Evolutionary conservation across 768 basidiomycete genomes (phyloP).

Genomic region (Trametes elegans): DNA sequence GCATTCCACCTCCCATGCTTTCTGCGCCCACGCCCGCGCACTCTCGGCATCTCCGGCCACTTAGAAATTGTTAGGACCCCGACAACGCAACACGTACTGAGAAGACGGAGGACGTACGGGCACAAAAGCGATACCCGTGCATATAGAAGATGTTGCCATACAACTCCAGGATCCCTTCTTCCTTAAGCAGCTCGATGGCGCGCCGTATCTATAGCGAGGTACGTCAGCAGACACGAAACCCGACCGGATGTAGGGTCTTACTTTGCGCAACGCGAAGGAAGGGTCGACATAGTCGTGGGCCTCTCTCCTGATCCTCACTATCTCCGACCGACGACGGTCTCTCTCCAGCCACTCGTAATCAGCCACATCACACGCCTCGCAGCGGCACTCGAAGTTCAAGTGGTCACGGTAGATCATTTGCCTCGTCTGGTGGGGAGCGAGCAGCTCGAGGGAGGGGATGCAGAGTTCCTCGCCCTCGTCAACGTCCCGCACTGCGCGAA

Average conservation of each 20-base stretch:
- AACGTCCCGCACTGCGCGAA: slow-evolving; percentile 26
- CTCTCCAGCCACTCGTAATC: slow-evolving; percentile 18
- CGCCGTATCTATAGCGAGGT: neutral
- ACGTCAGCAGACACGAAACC: neutral
- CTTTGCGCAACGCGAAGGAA: neutral
- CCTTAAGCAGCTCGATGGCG: neutral
- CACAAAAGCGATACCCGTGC: neutral
- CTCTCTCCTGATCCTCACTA: neutral
- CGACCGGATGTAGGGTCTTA: neutral
- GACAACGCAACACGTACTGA: neutral
- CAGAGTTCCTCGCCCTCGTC: slow-evolving; percentile 28
- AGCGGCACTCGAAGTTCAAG: slow-evolving; percentile 24
- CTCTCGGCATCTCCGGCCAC: neutral
- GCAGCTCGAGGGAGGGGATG: slow-evolving; percentile 24
- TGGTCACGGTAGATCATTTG: slow-evolving; percentile 5
- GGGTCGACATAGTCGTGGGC: slow-evolving; percentile 16
- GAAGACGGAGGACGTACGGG: neutral
- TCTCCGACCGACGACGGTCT: slow-evolving; percentile 19
- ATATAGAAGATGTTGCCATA: neutral
- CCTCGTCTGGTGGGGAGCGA: slow-evolving; percentile 17
- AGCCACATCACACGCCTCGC: slow-evolving; percentile 18
- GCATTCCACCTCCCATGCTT: slow-evolving; percentile 1
- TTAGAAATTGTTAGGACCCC: no score
- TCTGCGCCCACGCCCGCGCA: neutral
- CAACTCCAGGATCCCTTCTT: neutral